phyloP scores from a whole-genome alignment of 2,329 filamentous ascomycete genomes.

The Aspergillus oerlinghausenensis region DNA sequence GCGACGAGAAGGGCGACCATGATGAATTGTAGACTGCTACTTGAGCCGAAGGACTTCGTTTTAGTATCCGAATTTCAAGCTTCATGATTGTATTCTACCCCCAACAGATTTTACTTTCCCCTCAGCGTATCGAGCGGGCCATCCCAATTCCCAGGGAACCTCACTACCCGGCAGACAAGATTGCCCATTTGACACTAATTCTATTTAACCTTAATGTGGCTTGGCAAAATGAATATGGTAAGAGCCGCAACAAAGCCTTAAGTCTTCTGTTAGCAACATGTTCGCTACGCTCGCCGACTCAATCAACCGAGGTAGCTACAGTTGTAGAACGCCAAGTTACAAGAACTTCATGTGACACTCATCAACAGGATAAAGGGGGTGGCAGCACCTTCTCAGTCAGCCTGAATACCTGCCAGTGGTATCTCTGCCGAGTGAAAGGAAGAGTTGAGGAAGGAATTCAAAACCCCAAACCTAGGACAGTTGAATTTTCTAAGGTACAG shows the following conservation, averaged over 20 bases:
- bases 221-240: background rate
- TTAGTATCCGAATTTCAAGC: background rate
- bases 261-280: background rate
- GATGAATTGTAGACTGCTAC: slow-evolving; percentile 35
- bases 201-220: background rate
- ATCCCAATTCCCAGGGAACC: background rate
- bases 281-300: background rate
- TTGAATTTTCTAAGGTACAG: too few relatives aligned
- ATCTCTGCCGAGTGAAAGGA: too few relatives aligned
- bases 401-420: too few relatives aligned
- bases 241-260: background rate
- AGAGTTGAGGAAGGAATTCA: too few relatives aligned
- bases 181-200: background rate
- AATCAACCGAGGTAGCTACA: background rate
- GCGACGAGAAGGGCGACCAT: slow-evolving; percentile 29
- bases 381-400: too few relatives aligned
- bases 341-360: background rate
- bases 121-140: background rate
- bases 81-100: background rate
- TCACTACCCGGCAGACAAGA: background rate
- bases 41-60: background rate
- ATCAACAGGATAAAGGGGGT: too few relatives aligned
- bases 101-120: background rate
- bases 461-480: too few relatives aligned
- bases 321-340: background rate